phyloP scores from a whole-genome alignment of 208 protist genomes.

The Porcisia deanei region DNA sequence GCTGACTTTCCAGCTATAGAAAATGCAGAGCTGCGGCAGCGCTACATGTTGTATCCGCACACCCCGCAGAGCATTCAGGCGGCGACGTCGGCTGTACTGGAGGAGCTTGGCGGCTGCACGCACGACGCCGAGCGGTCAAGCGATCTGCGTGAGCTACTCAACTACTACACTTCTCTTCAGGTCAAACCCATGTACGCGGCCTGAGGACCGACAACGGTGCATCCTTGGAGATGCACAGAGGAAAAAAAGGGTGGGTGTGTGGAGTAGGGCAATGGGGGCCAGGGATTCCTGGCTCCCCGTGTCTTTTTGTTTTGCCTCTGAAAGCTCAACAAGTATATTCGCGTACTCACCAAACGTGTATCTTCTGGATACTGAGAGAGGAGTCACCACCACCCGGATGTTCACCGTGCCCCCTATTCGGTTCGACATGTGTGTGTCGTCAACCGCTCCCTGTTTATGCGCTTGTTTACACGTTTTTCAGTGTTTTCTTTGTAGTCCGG shows the following conservation, averaged over 20 bases:
- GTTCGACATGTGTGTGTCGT: no score
- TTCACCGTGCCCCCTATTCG: no score
- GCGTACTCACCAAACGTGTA: no score
- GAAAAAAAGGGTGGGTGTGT: background rate
- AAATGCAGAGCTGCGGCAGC: constrained; percentile 22
- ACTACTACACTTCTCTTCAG: constrained; percentile 63
- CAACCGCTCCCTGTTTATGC: no score
- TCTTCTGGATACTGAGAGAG: no score
- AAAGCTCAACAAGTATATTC: no score
- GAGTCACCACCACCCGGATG: no score
- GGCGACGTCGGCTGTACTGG: constrained; percentile 47
- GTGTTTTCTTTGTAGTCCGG: no score
- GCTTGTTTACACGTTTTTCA: no score
- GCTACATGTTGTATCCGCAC: constrained; percentile 27
- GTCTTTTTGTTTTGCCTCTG: background rate
- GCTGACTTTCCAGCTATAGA: constrained; percentile 31
- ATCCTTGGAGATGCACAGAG: background rate
- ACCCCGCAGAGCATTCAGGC: constrained; percentile 37
- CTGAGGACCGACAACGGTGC: background rate
- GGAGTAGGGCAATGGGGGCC: background rate
- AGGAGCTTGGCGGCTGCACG: constrained; percentile 56
- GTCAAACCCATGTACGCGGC: constrained; percentile 8
- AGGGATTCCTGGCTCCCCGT: no score
- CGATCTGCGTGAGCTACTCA: constrained; percentile 72
- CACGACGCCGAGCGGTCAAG: constrained; percentile 51